phyloP scores from a whole-genome alignment of 768 basidiomycete genomes.

The Termitomyces sp. region DNA sequence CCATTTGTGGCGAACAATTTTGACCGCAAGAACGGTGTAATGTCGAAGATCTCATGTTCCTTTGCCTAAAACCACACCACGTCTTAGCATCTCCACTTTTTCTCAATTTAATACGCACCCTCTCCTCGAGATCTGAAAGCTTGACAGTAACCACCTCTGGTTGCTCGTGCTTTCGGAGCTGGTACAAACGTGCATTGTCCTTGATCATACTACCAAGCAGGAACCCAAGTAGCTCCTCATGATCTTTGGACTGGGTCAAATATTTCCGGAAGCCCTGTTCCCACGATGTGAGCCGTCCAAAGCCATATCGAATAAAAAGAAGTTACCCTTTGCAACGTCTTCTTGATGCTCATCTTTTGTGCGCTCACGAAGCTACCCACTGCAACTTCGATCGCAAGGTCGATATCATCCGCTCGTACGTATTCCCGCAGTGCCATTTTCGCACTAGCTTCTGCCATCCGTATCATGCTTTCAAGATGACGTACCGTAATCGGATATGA shows the following conservation, averaged over 20 bases:
- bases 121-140: constrained; percentile 78
- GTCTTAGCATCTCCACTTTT: background rate
- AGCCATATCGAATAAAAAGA: background rate
- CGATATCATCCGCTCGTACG: constrained; percentile 93
- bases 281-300: background rate
- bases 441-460: constrained; percentile 97
- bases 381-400: constrained; percentile 94
- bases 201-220: constrained; percentile 92
- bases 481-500: constrained; percentile 98
- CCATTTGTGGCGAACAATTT: constrained; percentile 87
- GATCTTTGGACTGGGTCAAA: constrained; percentile 90
- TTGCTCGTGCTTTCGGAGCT: constrained; percentile 72
- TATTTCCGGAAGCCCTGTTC: constrained; percentile 93
- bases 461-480: constrained; percentile 98
- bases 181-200: constrained; percentile 84
- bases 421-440: constrained; percentile 98
- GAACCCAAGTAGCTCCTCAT: constrained; percentile 94
- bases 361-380: constrained; percentile 94
- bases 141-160: constrained; percentile 77
- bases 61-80: constrained; percentile 60
- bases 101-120: constrained; percentile 47
- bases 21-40: constrained; percentile 79
- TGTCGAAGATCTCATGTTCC: constrained; percentile 95
- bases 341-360: constrained; percentile 98
- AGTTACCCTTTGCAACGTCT: constrained; percentile 89